Evolutionary conservation across 108 stramenopile genomes (phyloP).

Genomic region (Cyclotella distinguenda): DNA sequence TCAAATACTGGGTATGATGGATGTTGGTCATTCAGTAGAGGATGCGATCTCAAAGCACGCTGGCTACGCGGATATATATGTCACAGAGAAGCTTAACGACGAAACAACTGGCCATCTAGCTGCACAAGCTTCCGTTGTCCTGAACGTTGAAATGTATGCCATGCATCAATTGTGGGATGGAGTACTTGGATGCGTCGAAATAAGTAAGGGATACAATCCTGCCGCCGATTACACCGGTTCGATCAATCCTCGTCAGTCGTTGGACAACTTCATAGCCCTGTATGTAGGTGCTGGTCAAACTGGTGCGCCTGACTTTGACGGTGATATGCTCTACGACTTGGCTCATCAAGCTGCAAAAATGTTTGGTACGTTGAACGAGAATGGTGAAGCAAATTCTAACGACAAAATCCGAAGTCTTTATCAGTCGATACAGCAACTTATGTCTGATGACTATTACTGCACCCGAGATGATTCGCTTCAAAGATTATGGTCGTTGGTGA

Average conservation of each 20-base stretch:
- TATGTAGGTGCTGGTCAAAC: constrained; percentile 72
- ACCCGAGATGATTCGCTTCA: constrained; percentile 43
- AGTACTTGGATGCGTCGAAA: constrained; percentile 48
- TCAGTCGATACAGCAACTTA: constrained; percentile 51
- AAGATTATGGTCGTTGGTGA: constrained; percentile 55
- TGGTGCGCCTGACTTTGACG: constrained; percentile 50
- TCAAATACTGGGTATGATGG: constrained; percentile 69
- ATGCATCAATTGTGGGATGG: constrained; percentile 64
- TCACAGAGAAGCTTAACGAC: constrained; percentile 43
- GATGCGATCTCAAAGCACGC: constrained; percentile 30
- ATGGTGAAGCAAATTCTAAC: constrained; percentile 60
- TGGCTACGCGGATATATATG: constrained; percentile 58
- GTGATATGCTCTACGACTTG: constrained; percentile 70
- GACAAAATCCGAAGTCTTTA: constrained; percentile 57
- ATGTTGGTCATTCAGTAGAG: constrained; percentile 25
- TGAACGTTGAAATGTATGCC: constrained; percentile 74
- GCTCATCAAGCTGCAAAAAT: constrained; percentile 49
- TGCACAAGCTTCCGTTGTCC: constrained; percentile 53
- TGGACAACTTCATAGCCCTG: constrained; percentile 81
- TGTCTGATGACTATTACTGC: constrained; percentile 44
- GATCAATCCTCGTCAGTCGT: constrained; percentile 49
- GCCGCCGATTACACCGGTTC: constrained; percentile 57
- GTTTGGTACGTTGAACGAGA: constrained; percentile 42
- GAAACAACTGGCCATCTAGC: constrained; percentile 33
- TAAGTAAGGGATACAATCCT: constrained; percentile 41